phyloP scores from a whole-genome alignment of 176 grass and related monocot species.

The Avena eriantha region DNA sequence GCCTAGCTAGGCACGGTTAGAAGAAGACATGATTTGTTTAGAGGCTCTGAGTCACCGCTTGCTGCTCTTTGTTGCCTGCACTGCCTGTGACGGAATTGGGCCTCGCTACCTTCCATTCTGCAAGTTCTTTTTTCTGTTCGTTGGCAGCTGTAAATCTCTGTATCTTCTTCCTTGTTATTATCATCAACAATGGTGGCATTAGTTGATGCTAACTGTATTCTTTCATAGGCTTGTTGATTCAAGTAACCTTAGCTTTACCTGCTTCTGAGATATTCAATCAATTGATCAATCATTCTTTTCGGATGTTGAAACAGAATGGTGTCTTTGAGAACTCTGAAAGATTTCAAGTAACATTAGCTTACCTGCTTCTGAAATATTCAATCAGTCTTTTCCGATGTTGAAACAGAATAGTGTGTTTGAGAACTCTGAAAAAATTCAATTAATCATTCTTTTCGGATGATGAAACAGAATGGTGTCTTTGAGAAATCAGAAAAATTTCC shows the following conservation, averaged over 20 bases:
- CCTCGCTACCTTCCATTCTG: constrained; percentile 29
- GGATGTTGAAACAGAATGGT: not conserved
- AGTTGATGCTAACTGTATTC: constrained; percentile 62
- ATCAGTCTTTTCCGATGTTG: not conserved
- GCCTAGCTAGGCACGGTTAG: constrained; percentile 43
- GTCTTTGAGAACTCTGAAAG: too few species aligned
- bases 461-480: not conserved
- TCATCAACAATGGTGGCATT: constrained; percentile 12
- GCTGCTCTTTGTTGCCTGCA: constrained; percentile 50
- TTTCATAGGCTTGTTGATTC: constrained; percentile 45
- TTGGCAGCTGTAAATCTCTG: constrained; percentile 42
- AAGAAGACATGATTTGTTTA: constrained; percentile 35
- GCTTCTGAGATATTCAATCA: constrained; percentile 23
- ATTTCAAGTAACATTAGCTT: constrained; percentile 16
- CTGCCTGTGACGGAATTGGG: constrained; percentile 41
- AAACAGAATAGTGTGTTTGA: too few species aligned
- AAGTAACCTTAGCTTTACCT: constrained; percentile 32
- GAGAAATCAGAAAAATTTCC: not conserved
- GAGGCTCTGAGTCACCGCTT: constrained; percentile 45
- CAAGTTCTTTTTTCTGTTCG: constrained; percentile 2
- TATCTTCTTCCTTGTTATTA: constrained; percentile 19
- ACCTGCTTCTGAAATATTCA: constrained; percentile 27
- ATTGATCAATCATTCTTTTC: constrained; percentile 29
- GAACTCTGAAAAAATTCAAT: not conserved
- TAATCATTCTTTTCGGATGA: constrained; percentile 12